These are phyloP conservation scores for Gyrodon lividus DNA, from an alignment of 768 basidiomycete genomes.

Conservation along the genomic window DNA sequence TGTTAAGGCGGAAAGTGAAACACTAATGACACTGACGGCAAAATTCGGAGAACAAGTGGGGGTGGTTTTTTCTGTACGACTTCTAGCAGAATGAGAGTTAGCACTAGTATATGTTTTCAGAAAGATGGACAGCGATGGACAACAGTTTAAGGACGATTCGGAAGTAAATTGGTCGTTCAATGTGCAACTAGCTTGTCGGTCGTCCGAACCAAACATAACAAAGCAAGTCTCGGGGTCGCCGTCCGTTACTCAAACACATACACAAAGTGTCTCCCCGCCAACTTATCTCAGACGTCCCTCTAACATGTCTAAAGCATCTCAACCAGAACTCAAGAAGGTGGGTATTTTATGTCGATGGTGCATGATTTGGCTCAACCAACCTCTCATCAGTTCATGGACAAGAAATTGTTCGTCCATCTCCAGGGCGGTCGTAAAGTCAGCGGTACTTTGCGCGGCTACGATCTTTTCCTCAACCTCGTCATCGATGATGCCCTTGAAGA, in stretches of 20 bases:
- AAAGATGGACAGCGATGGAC: neutral
- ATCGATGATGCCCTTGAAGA: constrained; percentile 96
- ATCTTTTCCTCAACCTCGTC: constrained; percentile 97
- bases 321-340: constrained; percentile 99
- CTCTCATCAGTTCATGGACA: constrained; percentile 89
- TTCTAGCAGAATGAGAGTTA: neutral
- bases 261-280: neutral
- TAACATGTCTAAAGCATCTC: constrained; percentile 89
- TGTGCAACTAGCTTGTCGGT: neutral
- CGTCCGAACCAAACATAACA: constrained; percentile 29
- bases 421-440: constrained; percentile 96
- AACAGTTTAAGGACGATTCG: neutral
- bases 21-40: constrained; percentile 13
- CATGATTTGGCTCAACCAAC: neutral
- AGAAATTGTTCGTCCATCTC: constrained; percentile 90
- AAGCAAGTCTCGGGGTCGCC: constrained; percentile 27
- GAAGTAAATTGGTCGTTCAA: neutral
- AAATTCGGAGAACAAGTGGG: neutral
- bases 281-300: neutral
- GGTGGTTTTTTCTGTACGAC: neutral
- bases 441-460: constrained; percentile 93
- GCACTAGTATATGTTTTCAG: neutral
- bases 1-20: neutral
- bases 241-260: neutral
- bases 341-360: constrained; percentile 1